phyloP scores from a whole-genome alignment of 225 moss, liverwort and hornwort species.

The Marchantia paleacea region DNA sequence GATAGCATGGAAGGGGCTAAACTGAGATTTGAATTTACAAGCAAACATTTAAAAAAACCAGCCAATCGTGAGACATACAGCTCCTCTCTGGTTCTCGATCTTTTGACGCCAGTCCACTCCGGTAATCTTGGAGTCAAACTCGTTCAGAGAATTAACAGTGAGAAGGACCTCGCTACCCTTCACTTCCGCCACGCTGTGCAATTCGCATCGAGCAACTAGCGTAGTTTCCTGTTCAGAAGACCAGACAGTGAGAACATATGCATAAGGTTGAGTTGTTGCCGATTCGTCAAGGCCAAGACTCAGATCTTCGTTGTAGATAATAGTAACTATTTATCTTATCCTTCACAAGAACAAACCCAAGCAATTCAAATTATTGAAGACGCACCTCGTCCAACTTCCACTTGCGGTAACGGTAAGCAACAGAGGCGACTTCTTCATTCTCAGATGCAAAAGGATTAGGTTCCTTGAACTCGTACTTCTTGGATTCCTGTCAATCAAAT shows the following conservation, averaged over 20 bases:
- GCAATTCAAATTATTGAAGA: too few relatives aligned
- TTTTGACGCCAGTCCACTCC: slow-evolving; percentile 99
- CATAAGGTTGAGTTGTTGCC: neutral
- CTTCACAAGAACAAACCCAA: neutral
- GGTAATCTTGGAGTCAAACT: slow-evolving; percentile 96
- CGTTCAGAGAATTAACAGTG: slow-evolving; percentile 91
- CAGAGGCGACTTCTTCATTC: slow-evolving; percentile 96
- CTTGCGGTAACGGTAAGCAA: slow-evolving; percentile 95
- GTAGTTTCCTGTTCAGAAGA: slow-evolving; percentile 67
- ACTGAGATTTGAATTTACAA: too few relatives aligned
- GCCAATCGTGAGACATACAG: slow-evolving; percentile 45
- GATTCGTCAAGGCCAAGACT: neutral
- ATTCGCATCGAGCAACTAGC: slow-evolving; percentile 92
- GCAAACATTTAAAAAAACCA: too few relatives aligned
- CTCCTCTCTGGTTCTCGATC: slow-evolving; percentile 98
- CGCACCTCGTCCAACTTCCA: slow-evolving; percentile 97
- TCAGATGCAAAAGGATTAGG: slow-evolving; percentile 94
- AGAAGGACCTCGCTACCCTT: slow-evolving; percentile 85
- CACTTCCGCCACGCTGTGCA: slow-evolving; percentile 93
- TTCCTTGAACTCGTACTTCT: slow-evolving; percentile 92
- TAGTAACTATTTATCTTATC: neutral
- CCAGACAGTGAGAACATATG: neutral
- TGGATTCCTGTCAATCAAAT: slow-evolving; percentile 57
- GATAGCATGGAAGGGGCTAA: too few relatives aligned
- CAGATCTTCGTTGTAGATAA: neutral